Evolutionary conservation across 208 protist species (phyloP).

Genomic region (Leishmania braziliensis): DNA sequence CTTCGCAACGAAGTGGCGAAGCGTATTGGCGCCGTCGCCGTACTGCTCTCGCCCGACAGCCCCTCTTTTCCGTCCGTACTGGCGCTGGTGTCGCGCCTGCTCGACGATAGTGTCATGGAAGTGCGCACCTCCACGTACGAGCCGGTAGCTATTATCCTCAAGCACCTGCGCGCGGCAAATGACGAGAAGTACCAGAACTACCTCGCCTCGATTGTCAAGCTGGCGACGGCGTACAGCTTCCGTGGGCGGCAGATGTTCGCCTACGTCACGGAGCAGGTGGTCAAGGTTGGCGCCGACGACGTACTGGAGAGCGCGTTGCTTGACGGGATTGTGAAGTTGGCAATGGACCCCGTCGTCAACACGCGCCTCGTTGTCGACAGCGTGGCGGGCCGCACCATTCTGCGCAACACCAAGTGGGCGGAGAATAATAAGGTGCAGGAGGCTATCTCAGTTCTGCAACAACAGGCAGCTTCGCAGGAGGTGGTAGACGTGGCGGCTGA

Average conservation of each 20-base stretch:
- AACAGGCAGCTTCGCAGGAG: constrained; percentile 33
- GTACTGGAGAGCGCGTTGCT: constrained; percentile 71
- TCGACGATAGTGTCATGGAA: constrained; percentile 92
- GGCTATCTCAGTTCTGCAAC: constrained; percentile 39
- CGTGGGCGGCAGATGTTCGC: constrained; percentile 89
- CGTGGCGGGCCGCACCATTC: constrained; percentile 60
- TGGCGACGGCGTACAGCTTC: constrained; percentile 80
- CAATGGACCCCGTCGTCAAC: constrained; percentile 89
- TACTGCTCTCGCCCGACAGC: constrained; percentile 69
- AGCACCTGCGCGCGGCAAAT: constrained; percentile 51
- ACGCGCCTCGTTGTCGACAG: constrained; percentile 79
- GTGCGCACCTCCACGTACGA: constrained; percentile 84
- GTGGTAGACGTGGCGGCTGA: constrained; percentile 29
- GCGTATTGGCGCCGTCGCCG: constrained; percentile 78
- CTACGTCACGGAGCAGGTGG: constrained; percentile 83
- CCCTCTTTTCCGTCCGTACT: constrained; percentile 56
- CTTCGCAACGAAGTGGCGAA: constrained; percentile 92
- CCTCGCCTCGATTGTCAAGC: constrained; percentile 66
- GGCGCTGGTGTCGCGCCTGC: constrained; percentile 73
- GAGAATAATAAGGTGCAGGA: constrained; percentile 52
- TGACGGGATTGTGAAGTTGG: constrained; percentile 61
- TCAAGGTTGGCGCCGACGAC: constrained; percentile 64
- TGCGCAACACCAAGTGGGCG: constrained; percentile 46
- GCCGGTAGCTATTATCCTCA: constrained; percentile 73
- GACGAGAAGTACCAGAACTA: constrained; percentile 53